phyloP scores from a whole-genome alignment of 176 grass and related monocot genomes.

The Pharus latifolius region DNA sequence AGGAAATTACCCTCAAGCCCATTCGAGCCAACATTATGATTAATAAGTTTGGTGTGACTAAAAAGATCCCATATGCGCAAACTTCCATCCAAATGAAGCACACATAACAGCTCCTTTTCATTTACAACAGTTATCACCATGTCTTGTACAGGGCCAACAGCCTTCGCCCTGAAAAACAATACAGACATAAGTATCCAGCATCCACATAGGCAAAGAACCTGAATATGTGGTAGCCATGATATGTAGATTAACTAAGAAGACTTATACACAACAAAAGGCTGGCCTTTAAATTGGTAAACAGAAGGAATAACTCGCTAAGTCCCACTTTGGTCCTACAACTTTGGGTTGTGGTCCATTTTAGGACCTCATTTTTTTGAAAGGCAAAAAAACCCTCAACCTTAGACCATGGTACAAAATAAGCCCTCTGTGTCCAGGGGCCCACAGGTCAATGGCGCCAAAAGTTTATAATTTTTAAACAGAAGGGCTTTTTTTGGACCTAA shows the following conservation, averaged over 20 bases:
- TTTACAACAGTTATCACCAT: slow-evolving; percentile 51
- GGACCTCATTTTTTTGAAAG: no score
- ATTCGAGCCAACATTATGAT: slow-evolving; percentile 46
- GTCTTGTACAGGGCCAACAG: slow-evolving; percentile 75
- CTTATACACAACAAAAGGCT: not conserved
- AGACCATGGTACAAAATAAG: no score
- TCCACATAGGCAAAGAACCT: not conserved
- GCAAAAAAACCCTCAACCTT: no score
- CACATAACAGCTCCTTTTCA: slow-evolving; percentile 68
- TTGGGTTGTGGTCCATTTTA: no score
- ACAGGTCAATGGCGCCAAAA: no score
- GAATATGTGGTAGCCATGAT: not conserved
- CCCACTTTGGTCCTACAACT: no score
- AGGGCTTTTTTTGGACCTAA: no score
- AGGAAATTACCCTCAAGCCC: slow-evolving; percentile 50
- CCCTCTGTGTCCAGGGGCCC: no score
- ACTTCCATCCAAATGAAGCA: slow-evolving; percentile 68
- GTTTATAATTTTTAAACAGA: no score
- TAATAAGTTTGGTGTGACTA: slow-evolving; percentile 51
- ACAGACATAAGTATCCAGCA: not conserved
- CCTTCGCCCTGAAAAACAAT: slow-evolving; percentile 58
- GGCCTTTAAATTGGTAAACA: not conserved
- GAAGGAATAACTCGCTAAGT: no score
- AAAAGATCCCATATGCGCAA: slow-evolving; percentile 87
- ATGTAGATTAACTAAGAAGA: slow-evolving; percentile 13